Evolutionary conservation across 1,139 yeast genomes (phyloP), one percentile per base, ranked within the genome.

Genomic region (Tardiomyces blankii): DNA sequence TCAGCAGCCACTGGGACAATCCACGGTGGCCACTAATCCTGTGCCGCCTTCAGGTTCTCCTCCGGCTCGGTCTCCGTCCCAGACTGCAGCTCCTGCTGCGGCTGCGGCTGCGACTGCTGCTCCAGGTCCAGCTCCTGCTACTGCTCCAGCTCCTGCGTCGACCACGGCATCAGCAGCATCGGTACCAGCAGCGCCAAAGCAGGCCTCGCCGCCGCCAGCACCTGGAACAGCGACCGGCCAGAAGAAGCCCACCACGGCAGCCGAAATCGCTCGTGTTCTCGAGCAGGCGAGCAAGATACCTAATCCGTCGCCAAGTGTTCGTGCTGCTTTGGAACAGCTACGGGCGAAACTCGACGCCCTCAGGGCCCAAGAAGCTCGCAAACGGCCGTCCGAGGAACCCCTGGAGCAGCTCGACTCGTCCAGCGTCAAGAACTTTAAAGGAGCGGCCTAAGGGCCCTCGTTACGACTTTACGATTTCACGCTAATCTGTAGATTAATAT

Each of bases 251-350:
- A 52, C 52, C 18, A 52, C 62, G n/a, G 56, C 58, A 5, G 65
- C 61, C 41, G 54, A 61, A 40, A 64, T 64, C 45, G 56, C 64
- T 8, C 61, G 62, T 46, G 56, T 65, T 42, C 52, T 65, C 16
- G 65, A 62, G 7, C 62, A 63, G 49, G 68, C 67, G 13, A 62
- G 61, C 46, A 61, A 61, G 46, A 60, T 65, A 42, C 59, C 56
- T 27, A 65, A 64, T 46, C 68, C 68, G 7, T 54, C 66, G 2
- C 62, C 66, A 2, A 58, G 59, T 23, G 60, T 65, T 38, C 52
- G 53, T 38, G 63, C 63, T 21, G 65, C 67, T 30, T 53, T 65
- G 32, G 61, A 59, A 42, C 67, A 64, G 51, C 58, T 65, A n/a
- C 56, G 60, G 40, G 62, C 61, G 4, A 66, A 64, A 45, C 51